Percentiles rank a stretch among this genome's conserved stretches.
phyloP scores from a whole-genome alignment of 2,329 filamentous ascomycete genomes.

The Penicillium sp. region DNA sequence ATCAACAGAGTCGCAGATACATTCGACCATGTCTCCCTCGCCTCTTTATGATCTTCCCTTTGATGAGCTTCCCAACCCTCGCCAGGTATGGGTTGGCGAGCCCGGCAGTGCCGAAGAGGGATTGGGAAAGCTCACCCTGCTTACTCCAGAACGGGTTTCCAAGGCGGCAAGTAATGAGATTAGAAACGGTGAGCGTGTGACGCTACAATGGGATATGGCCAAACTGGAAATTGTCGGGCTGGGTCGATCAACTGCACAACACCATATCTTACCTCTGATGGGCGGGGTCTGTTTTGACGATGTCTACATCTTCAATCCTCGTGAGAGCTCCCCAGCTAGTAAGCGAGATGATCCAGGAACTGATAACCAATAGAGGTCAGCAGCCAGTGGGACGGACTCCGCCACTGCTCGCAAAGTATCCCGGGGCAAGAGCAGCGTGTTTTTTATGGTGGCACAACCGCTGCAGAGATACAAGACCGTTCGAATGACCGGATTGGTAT shows the following conservation, averaged over 20 bases:
- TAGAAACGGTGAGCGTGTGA: slow-evolving; percentile 51
- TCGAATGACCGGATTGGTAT: slow-evolving; percentile 47
- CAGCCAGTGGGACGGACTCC: slow-evolving; percentile 48
- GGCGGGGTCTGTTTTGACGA: too few relatives aligned
- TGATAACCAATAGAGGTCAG: too few relatives aligned
- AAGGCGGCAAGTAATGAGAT: slow-evolving; percentile 52
- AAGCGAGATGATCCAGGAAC: too few relatives aligned
- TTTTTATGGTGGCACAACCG: slow-evolving; percentile 45
- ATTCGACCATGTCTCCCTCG: too few relatives aligned
- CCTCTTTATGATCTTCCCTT: slow-evolving; percentile 40
- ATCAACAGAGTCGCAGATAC: too few relatives aligned
- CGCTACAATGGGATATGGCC: slow-evolving; percentile 55
- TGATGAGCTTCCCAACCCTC: slow-evolving; percentile 50
- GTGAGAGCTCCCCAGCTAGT: too few relatives aligned
- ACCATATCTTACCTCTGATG: too few relatives aligned
- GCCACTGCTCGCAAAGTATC: slow-evolving; percentile 33
- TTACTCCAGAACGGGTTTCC: slow-evolving; percentile 54
- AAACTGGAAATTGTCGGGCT: too few relatives aligned
- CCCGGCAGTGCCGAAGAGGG: slow-evolving; percentile 53
- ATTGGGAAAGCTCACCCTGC: slow-evolving; percentile 50
- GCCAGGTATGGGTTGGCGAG: slow-evolving; percentile 48
- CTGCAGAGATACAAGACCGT: slow-evolving; percentile 38
- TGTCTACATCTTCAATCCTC: too few relatives aligned
- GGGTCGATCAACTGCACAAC: too few relatives aligned
- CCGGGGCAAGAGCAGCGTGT: slow-evolving; percentile 37